Conservation (phyloP, 495 filamentous ascomycete species). For the Viridothelium virens region DNA sequence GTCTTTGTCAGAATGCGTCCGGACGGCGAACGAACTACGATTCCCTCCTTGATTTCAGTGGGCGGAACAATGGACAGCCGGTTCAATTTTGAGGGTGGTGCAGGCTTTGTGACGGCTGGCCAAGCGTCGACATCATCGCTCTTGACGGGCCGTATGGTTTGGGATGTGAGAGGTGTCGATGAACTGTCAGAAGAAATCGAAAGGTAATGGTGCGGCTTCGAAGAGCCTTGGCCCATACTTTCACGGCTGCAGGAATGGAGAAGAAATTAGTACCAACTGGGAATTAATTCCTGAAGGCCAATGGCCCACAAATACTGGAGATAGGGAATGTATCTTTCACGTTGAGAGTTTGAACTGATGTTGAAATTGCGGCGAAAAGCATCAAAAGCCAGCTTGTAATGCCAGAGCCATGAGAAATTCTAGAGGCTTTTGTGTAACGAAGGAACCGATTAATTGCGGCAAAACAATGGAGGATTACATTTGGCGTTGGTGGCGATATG, state of each 20-base stretch:
- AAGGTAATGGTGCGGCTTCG: slow-evolving; percentile 5
- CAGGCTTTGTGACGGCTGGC: slow-evolving; percentile 25
- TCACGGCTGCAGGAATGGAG: background rate
- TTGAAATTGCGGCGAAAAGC: background rate
- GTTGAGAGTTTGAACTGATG: too few species aligned
- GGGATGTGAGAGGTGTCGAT: background rate
- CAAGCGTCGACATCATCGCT: slow-evolving; percentile 16
- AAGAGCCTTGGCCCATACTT: background rate
- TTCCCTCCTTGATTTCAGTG: slow-evolving; percentile 22
- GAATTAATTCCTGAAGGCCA: background rate
- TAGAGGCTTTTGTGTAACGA: background rate
- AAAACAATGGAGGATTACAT: background rate
- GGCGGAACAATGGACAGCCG: slow-evolving; percentile 34
- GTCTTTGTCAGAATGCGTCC: slow-evolving; percentile 27
- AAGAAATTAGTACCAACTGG: background rate
- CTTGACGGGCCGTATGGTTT: background rate
- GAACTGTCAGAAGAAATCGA: slow-evolving; percentile 2
- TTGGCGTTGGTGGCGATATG: slow-evolving; percentile 1
- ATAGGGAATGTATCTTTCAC: too few species aligned
- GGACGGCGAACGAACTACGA: slow-evolving; percentile 25
- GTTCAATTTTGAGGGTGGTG: slow-evolving; percentile 25
- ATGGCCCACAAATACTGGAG: background rate
- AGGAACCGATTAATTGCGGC: background rate
- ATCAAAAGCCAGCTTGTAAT: slow-evolving; percentile 3
- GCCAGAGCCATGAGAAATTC: background rate